Conservation (phyloP, 768 basidiomycete genomes). For the Serpula lacrymans region DNA sequence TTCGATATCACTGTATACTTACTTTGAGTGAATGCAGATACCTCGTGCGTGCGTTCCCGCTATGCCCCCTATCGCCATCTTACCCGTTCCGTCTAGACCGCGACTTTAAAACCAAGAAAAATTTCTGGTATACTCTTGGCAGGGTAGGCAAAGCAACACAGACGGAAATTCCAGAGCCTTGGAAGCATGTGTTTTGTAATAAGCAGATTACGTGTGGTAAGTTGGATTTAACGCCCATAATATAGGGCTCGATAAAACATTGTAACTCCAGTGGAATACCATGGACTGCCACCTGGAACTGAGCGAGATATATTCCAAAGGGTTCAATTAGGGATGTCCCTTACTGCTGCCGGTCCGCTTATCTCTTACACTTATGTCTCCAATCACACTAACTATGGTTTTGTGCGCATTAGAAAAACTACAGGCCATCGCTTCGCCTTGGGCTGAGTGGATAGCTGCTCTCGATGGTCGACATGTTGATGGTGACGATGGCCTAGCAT, state of each 20-base stretch:
- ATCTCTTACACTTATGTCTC: neutral
- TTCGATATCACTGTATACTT: conserved; percentile 8
- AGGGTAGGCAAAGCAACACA: conserved; percentile 41
- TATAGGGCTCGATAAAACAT: neutral
- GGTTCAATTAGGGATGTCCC: conserved; percentile 74
- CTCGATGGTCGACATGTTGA: conserved; percentile 57
- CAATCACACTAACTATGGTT: neutral
- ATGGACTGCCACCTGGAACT: conserved; percentile 43
- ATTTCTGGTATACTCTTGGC: conserved; percentile 59
- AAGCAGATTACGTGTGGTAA: conserved; percentile 69
- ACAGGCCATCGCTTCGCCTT: conserved; percentile 71
- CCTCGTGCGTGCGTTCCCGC: conserved; percentile 42
- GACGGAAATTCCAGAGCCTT: conserved; percentile 49
- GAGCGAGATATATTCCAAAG: conserved; percentile 83
- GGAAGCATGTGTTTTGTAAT: conserved; percentile 47
- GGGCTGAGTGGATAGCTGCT: conserved; percentile 61
- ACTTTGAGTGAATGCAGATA: conserved; percentile 40
- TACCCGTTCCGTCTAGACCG: conserved; percentile 42
- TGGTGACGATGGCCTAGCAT: conserved; percentile 55
- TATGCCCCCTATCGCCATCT: conserved; percentile 12
- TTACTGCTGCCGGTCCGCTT: conserved; percentile 65
- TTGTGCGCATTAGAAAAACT: conserved; percentile 61
- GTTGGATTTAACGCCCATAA: conserved; percentile 16
- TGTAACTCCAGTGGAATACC: conserved; percentile 59
- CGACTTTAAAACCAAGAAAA: conserved; percentile 54